Evolutionary conservation across 352 stramenopile genomes (phyloP), one percentile per base, ranked within the genome.

Genomic region (Globisporangium splendens): DNA sequence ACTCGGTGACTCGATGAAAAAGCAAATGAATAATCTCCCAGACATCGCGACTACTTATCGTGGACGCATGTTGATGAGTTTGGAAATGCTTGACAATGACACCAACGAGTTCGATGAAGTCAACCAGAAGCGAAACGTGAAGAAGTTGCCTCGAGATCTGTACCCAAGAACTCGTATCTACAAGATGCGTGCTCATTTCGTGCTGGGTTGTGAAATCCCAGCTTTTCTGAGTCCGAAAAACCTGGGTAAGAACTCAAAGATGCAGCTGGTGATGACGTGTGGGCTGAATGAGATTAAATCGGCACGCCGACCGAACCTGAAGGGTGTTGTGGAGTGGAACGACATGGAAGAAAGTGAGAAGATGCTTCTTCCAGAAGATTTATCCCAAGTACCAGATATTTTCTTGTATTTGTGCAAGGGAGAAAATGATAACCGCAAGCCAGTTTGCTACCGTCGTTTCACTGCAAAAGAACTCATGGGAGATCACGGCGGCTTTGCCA

Each of bases 341-440:
- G 72, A 81, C 20, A 78, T 90, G 65, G 68, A 77, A 41, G 75
- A 95, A 57, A 89, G 73, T 31, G 83, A 93, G 42, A 87, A 84
- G 44, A 86, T 93, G 66, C 50, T 88, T 21, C 62, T 95, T 1
- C 76, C 79, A 4, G 77, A 89, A 57, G 76, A 91, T 20, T 46
- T 91, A 10, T 70, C 67, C 0, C 83, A 96, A 61, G 82, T 97
- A 11, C 89, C 89, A 3, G 88, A 97, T 46, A 76, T 96, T 48
- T 96, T 97, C 57, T 62, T 97, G 56, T 94, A 97, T 54, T 56
- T 97, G 31, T 89, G 81, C 65, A 75, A 73, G 47, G 81, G 83
- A 48, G 78, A 90, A 43, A 76, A 77, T 17, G 78, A 85, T 28
- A 79, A 68, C 8, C 68, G 81, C 1, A 79, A 77, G n/a, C 67